Evolutionary conservation across 257 asterid species (phyloP).

Genomic region (Nicotiana otophora): DNA sequence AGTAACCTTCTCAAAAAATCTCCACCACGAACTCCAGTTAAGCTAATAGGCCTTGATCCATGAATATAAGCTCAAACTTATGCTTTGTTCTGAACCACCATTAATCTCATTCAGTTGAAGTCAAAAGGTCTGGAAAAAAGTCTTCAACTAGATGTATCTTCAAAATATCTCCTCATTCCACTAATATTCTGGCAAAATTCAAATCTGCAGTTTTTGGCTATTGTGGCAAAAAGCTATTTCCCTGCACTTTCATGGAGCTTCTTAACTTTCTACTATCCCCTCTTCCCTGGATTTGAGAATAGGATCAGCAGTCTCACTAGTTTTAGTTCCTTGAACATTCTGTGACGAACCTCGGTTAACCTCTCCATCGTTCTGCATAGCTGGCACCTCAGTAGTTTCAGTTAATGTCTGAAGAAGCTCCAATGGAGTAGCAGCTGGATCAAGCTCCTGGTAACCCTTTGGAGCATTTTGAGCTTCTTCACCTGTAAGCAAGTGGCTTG

Average conservation of each 20-base stretch:
- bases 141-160: background rate
- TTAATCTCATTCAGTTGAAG: slow-evolving; percentile 1
- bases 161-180: background rate
- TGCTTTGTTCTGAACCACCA: background rate
- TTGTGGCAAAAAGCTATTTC: background rate
- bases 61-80: background rate
- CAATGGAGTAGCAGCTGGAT: slow-evolving; percentile 32
- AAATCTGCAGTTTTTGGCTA: background rate
- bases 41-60: background rate
- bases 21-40: background rate
- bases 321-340: slow-evolving; percentile 18
- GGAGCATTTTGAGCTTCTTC: slow-evolving; percentile 29
- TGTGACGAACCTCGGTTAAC: slow-evolving; percentile 16
- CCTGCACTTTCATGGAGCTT: slow-evolving; percentile 12
- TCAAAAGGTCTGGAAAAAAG: slow-evolving; percentile 7
- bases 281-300: slow-evolving; percentile 18
- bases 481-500: slow-evolving; percentile 25
- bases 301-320: slow-evolving; percentile 19
- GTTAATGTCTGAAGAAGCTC: slow-evolving; percentile 22
- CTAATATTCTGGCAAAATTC: background rate
- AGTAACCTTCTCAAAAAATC: background rate
- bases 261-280: slow-evolving; percentile 13
- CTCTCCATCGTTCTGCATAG: slow-evolving; percentile 10
- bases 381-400: slow-evolving; percentile 2
- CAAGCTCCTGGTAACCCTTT: slow-evolving; percentile 28